A percentile compares a stretch with the other conserved stretches of the same genome.
These are phyloP conservation scores for Phaeotremella fagi DNA, from an alignment of 768 basidiomycete genomes.

Conservation along the genomic window DNA sequence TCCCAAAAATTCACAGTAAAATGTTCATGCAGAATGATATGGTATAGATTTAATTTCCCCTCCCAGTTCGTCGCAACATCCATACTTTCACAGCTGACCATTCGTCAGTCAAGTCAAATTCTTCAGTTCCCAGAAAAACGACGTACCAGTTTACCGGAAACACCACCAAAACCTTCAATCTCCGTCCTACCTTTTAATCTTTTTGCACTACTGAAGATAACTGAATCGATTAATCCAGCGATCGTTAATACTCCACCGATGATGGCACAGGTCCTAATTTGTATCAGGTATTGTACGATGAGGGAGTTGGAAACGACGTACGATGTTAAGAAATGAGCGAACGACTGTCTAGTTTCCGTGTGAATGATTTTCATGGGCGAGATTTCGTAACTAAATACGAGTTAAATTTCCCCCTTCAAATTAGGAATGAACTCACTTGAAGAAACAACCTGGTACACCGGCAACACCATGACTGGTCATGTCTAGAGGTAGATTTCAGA, in stretches of 20 bases:
- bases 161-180: constrained; percentile 38
- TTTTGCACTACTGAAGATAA: constrained; percentile 76
- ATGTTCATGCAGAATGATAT: too few relatives aligned
- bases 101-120: too few relatives aligned
- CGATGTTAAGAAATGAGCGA: constrained; percentile 98
- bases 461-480: constrained; percentile 44
- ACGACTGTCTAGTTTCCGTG: constrained; percentile 82
- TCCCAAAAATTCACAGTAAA: too few relatives aligned
- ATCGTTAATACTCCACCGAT: constrained; percentile 96
- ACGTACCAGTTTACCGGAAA: constrained; percentile 45
- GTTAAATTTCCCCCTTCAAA: not conserved
- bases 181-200: constrained; percentile 53
- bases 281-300: not conserved
- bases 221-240: constrained; percentile 77
- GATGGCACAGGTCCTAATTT: constrained; percentile 85
- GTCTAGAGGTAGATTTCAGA: constrained; percentile 15
- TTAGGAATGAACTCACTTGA: constrained; percentile 29
- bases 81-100: too few relatives aligned
- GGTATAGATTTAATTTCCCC: too few relatives aligned
- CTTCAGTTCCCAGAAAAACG: too few relatives aligned
- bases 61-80: too few relatives aligned
- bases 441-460: constrained; percentile 40
- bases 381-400: constrained; percentile 86
- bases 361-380: constrained; percentile 94
- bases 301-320: constrained; percentile 51